Evolutionary conservation across 345 rosid species (phyloP).

Genomic region (Hirschfeldia incana): DNA sequence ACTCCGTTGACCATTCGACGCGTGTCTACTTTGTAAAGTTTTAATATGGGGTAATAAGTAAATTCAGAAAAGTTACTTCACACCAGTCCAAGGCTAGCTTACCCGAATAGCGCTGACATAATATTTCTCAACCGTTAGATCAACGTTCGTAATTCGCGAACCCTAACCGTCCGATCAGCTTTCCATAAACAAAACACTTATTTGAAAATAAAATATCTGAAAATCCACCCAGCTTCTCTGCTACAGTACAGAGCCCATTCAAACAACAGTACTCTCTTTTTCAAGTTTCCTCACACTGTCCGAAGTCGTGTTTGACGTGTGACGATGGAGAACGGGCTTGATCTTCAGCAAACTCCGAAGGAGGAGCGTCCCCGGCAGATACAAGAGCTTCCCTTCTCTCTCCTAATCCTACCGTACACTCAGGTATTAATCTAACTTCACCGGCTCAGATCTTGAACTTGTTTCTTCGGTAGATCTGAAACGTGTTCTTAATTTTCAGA

Average conservation of each 20-base stretch:
- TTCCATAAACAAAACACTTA: neutral
- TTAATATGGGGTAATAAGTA: conserved; percentile 1
- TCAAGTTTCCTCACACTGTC: neutral
- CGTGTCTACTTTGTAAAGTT: neutral
- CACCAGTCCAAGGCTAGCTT: neutral
- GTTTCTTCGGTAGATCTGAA: neutral
- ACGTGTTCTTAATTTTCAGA: conserved; percentile 36
- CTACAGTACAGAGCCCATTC: no score
- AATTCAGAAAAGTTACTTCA: neutral
- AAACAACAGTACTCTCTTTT: no score
- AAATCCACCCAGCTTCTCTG: neutral
- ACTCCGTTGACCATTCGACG: neutral
- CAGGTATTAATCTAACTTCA: conserved; percentile 28
- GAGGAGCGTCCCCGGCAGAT: neutral
- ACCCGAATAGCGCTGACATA: no score
- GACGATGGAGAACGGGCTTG: conserved; percentile 28
- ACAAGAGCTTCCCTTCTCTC: neutral
- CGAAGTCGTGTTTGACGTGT: conserved; percentile 12
- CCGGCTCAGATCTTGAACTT: neutral
- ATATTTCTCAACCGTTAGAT: conserved; percentile 36
- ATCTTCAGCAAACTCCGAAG: neutral
- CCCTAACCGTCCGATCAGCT: conserved; percentile 44
- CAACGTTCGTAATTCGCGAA: neutral
- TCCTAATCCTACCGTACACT: conserved; percentile 42
- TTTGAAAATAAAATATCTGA: no score